phyloP scores from a whole-genome alignment of 176 grass and related monocot species.

The Eleusine coracana region DNA sequence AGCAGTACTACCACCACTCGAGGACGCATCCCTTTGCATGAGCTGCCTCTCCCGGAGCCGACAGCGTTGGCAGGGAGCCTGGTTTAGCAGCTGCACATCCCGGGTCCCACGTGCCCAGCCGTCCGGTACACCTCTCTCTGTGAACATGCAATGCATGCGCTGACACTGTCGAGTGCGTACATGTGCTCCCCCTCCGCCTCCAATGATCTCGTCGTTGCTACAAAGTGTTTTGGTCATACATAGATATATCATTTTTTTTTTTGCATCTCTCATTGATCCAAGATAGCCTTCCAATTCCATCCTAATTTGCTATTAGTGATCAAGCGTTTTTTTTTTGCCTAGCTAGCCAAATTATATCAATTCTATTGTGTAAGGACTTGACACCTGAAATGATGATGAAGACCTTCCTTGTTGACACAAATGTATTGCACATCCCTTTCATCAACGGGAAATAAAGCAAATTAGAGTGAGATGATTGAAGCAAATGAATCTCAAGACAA shows the following conservation, averaged over 20 bases:
- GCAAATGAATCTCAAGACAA: not conserved
- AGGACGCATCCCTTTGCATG: conserved; percentile 27
- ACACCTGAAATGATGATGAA: not conserved
- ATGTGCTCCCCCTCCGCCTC: not conserved
- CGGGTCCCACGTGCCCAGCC: not conserved
- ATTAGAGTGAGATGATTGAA: not conserved
- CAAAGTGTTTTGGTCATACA: too few species aligned
- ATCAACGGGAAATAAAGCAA: not conserved
- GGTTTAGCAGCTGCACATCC: not conserved
- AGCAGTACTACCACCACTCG: conserved; percentile 9
- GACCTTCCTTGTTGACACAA: not conserved
- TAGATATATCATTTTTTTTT: too few species aligned
- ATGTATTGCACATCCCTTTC: not conserved
- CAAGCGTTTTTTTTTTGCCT: too few species aligned
- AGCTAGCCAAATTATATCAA: too few species aligned
- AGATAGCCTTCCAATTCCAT: too few species aligned
- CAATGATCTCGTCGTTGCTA: not conserved
- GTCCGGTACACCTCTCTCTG: conserved; percentile 1
- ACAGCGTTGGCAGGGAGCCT: conserved; percentile 36
- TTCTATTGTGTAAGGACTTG: too few species aligned
- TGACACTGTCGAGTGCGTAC: conserved; percentile 16
- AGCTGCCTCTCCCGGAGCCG: conserved; percentile 56
- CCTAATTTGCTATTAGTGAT: too few species aligned
- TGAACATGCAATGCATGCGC: conserved; percentile 16
- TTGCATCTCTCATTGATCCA: too few species aligned